Evolutionary conservation across 305 asterid genomes (phyloP).

Genomic region (Petunia hybrid): DNA sequence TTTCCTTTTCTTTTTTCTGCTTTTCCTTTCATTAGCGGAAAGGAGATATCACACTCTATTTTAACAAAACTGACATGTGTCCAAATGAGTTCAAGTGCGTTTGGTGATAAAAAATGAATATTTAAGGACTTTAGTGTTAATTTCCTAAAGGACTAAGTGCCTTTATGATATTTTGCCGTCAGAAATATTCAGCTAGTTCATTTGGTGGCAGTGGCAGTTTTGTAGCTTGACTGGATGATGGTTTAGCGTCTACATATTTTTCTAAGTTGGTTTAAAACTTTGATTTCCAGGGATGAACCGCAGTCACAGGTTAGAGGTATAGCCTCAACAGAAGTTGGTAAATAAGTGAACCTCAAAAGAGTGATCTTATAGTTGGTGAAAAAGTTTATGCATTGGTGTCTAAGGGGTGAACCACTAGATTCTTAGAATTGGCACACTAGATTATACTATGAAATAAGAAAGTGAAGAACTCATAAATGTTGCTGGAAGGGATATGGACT

Average conservation of each 20-base stretch:
- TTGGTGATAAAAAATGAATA: not conserved
- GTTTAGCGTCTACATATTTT: not conserved
- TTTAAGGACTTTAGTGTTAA: not conserved
- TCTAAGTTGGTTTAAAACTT: too few relatives aligned
- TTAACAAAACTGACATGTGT: too few relatives aligned
- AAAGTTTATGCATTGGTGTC: not conserved
- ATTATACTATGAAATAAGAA: conserved; percentile 10
- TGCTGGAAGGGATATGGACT: not conserved
- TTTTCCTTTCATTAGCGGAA: not conserved
- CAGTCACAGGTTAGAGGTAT: not conserved
- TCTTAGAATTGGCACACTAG: not conserved
- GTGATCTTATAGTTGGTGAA: not conserved
- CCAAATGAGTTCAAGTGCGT: not conserved
- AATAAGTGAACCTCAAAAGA: not conserved
- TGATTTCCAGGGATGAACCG: not conserved
- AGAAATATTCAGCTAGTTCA: not conserved
- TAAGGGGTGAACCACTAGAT: not conserved
- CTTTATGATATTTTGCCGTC: not conserved
- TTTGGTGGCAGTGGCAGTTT: not conserved
- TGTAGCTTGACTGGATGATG: not conserved
- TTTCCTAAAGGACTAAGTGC: not conserved
- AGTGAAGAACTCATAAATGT: not conserved
- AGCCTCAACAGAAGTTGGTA: too few relatives aligned
- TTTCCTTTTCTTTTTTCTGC: not conserved
- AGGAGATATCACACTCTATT: not conserved